A percentile compares a stretch with the other conserved stretches of the same genome.
These are phyloP conservation scores for Agaricus subrufescens DNA, from an alignment of 768 basidiomycete genomes.

Conservation along the genomic window DNA sequence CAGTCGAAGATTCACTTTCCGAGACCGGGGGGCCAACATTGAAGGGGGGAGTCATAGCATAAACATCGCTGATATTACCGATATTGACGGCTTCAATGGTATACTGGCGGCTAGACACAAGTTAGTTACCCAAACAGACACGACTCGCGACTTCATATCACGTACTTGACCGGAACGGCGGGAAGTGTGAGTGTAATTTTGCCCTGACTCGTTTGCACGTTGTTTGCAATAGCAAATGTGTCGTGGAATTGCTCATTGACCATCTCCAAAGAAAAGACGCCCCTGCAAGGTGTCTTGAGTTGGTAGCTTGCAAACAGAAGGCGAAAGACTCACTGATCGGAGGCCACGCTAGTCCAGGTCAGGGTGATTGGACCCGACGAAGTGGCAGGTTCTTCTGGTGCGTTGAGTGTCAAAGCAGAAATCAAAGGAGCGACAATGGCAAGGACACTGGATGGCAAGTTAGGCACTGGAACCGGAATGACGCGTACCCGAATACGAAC, in stretches of 20 bases:
- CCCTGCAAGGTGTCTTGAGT: conserved; percentile 11
- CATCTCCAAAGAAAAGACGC: conserved; percentile 37
- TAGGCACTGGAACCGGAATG: not conserved
- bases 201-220: conserved; percentile 33
- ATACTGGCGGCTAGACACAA: conserved; percentile 26
- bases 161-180: conserved; percentile 43
- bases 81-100: conserved; percentile 40
- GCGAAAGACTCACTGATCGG: conserved; percentile 37
- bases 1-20: not conserved
- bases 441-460: conserved; percentile 28
- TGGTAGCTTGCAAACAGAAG: not conserved
- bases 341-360: conserved; percentile 36
- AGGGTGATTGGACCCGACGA: conserved; percentile 31
- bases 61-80: conserved; percentile 42
- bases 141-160: not conserved
- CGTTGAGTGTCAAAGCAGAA: conserved; percentile 40
- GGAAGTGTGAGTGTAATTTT: conserved; percentile 38
- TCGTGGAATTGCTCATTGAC: conserved; percentile 46
- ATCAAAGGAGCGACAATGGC: conserved; percentile 41
- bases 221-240: conserved; percentile 50
- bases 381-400: conserved; percentile 28
- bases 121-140: not conserved
- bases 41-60: conserved; percentile 35
- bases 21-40: conserved; percentile 23
- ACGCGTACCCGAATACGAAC: conserved; percentile 23